Conservation (phyloP, 2,329 filamentous ascomycete species). For the Cladophialophora carrionii region DNA sequence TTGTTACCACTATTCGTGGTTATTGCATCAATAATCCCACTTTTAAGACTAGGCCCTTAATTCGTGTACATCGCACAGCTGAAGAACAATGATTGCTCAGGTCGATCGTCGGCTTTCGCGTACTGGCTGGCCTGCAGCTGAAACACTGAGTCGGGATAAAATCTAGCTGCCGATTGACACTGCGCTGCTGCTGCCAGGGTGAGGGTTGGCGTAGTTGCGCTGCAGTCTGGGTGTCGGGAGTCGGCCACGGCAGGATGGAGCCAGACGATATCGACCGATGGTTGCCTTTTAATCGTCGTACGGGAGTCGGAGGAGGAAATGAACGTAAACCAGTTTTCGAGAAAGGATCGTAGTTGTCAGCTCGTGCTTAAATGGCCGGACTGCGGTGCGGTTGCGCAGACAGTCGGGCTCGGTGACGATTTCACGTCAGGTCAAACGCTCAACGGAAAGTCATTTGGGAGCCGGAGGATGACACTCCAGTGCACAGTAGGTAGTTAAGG, state of each 20-base stretch:
- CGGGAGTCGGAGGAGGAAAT: constrained; percentile 4
- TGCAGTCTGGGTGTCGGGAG: background rate
- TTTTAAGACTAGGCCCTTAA: constrained; percentile 20
- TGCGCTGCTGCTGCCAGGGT: constrained; percentile 5
- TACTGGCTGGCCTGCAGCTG: constrained; percentile 28
- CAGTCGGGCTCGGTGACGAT: constrained; percentile 16
- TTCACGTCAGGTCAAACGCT: constrained; percentile 23
- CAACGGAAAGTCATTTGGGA: constrained; percentile 9
- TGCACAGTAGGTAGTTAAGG: constrained; percentile 6
- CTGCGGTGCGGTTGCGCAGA: constrained; percentile 27
- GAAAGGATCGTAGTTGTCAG: constrained; percentile 28
- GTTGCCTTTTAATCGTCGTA: constrained; percentile 1
- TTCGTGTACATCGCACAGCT: constrained; percentile 21
- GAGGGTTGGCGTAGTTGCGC: constrained; percentile 5
- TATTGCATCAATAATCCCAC: constrained; percentile 24
- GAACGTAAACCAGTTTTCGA: constrained; percentile 14
- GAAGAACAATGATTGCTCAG: constrained; percentile 12
- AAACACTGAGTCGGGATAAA: constrained; percentile 19
- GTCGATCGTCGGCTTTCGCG: constrained; percentile 15
- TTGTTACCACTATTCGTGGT: constrained; percentile 10
- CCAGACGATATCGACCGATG: background rate
- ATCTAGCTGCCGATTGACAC: background rate
- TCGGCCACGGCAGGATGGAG: constrained; percentile 3
- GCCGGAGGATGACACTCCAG: background rate
- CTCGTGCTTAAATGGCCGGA: constrained; percentile 19